phyloP scores from a whole-genome alignment of 129 eudicot species.

The Saussurea involucrata region DNA sequence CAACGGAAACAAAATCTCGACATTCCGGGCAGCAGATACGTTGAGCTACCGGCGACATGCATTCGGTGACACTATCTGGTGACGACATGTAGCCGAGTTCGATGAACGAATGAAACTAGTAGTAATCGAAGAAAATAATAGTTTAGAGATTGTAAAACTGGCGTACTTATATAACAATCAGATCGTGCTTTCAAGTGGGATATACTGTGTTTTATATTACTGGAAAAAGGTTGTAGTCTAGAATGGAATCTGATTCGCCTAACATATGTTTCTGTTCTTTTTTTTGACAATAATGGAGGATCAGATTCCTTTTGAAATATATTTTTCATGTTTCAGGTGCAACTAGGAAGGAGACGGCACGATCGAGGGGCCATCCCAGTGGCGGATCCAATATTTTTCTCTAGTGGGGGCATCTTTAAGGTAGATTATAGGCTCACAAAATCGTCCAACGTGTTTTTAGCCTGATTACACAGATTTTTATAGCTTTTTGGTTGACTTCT shows the following conservation, averaged over 20 bases:
- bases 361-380: neutral
- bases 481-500: too few relatives aligned
- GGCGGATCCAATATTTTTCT: too few relatives aligned
- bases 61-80: neutral
- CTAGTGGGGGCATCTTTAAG: too few relatives aligned
- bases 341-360: conserved; percentile 4
- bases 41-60: conserved; percentile 20
- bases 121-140: conserved; percentile 3
- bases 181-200: neutral
- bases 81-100: conserved; percentile 2
- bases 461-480: too few relatives aligned
- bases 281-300: conserved; percentile 2
- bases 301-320: conserved; percentile 12
- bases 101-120: conserved; percentile 5
- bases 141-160: conserved; percentile 13
- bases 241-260: conserved; percentile 19
- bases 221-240: neutral
- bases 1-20: conserved; percentile 6
- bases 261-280: neutral
- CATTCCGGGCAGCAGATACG: conserved; percentile 32
- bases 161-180: conserved; percentile 4
- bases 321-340: neutral
- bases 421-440: too few relatives aligned
- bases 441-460: too few relatives aligned
- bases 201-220: neutral